These are phyloP conservation scores for Dothideomycetes sp. DNA, from an alignment of 2,329 filamentous ascomycete species.

Conservation along the genomic window DNA sequence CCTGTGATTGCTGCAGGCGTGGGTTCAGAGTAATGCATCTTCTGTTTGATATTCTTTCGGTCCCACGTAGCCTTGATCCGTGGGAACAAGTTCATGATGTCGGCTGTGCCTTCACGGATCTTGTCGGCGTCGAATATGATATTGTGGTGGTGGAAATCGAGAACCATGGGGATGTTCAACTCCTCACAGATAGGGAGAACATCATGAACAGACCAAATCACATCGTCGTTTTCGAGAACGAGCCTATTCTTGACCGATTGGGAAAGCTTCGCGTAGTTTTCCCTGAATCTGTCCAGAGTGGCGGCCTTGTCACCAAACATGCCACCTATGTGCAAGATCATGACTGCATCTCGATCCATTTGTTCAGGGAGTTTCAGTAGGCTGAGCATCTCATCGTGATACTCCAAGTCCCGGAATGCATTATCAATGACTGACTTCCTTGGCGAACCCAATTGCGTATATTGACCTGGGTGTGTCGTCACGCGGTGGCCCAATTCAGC, in stretches of 20 bases:
- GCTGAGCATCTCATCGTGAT: slow-evolving; percentile 75
- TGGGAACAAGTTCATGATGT: slow-evolving; percentile 64
- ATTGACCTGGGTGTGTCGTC: slow-evolving; percentile 85
- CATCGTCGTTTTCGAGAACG: slow-evolving; percentile 90
- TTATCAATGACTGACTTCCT: slow-evolving; percentile 64
- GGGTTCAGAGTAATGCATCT: slow-evolving; percentile 94
- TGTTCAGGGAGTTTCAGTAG: slow-evolving; percentile 69
- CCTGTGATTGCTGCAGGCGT: slow-evolving; percentile 65
- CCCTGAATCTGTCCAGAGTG: slow-evolving; percentile 65
- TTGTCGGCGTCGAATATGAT: slow-evolving; percentile 69
- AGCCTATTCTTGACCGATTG: slow-evolving; percentile 65
- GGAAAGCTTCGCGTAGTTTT: slow-evolving; percentile 59
- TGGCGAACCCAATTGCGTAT: slow-evolving; percentile 82
- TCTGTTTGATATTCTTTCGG: slow-evolving; percentile 74
- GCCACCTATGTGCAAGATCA: slow-evolving; percentile 91
- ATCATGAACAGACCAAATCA: slow-evolving; percentile 86
- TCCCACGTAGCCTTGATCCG: slow-evolving; percentile 78
- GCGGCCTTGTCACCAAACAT: slow-evolving; percentile 77
- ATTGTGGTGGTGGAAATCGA: slow-evolving; percentile 94
- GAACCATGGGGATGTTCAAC: slow-evolving; percentile 81
- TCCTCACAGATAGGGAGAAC: slow-evolving; percentile 83
- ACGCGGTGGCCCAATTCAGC: slow-evolving; percentile 72
- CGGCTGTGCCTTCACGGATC: slow-evolving; percentile 72
- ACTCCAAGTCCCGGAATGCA: slow-evolving; percentile 71
- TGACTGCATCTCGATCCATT: slow-evolving; percentile 73